Base-by-base conservation (phyloP, 2,329 filamentous ascomycete species). In the Chaetomium sp. region DNA sequence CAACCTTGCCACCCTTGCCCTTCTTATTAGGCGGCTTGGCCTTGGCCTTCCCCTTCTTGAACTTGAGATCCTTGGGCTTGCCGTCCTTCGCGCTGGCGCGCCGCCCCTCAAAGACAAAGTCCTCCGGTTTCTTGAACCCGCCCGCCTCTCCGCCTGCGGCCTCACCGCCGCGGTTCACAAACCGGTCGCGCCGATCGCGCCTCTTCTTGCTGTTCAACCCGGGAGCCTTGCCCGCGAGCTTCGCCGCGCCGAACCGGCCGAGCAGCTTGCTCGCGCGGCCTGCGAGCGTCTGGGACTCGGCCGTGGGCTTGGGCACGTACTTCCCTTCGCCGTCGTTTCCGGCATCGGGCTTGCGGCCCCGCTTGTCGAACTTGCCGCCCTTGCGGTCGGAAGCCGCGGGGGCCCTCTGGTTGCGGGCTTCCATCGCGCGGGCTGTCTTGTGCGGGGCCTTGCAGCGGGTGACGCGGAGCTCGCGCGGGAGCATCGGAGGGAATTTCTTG, bases 401-500 rank as follows among this genome's bases (percentile, higher is more conserved):
- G 70, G 71, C 76, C 69, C 70, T 80, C 69, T 71, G 70, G 64
- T 79, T 78, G 67, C 79, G 83, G 68, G 84, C 83, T 64, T 81
- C 83, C 70, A 85, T 76, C 61, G 84, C 84, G 31, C 82, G 77
- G 47, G 78, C 76, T 7, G 85, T 87, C 77, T 86, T 87, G 73
- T 84, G 82, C 42, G 84, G 85, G 64, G 90, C 90, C 77, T 93
- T 94, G 74, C 95, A 95, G 66, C 95, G 88, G 56, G 87, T 90
- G 55, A 99, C 93, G 61, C 95, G 90, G 38, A 99, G 82, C 70
- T 89, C 85, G 54, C 95, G 88, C 10, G 94, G 94, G n/a, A 98
- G 87, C 86, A 97, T 89, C 21, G 94, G 94, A 19, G 94, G 93
- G 74, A 93, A 98, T 72, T 91, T 95, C 82, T 98, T 96, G 67